Base-by-base conservation (phyloP, 768 basidiomycete species). In the Tricholoma hemisulphureum region DNA sequence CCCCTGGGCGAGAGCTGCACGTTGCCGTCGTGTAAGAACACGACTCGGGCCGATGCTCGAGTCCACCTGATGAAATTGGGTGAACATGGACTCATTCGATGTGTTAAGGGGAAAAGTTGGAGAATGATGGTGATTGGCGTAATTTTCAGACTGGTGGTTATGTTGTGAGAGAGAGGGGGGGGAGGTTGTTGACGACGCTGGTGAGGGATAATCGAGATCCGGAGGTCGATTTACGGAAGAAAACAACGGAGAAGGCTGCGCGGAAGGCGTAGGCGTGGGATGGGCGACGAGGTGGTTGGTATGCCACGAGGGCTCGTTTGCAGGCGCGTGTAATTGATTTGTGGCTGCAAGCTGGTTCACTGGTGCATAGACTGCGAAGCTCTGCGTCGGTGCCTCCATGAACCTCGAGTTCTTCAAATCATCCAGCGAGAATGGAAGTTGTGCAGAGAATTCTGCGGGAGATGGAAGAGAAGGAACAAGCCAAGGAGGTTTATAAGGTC, bases 31-130 rank as follows among this genome's bases (percentile, higher is more conserved):
- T 37, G 78, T 77, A 29, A 73, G 58, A 51, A 74, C 70, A 58
- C 84, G 80, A 59, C 72, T 71, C 48, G 84, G 83, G 0, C 83
- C 84, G 59, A 83, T 78, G 71, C 76, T 82, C 28, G 81, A 71
- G 11, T 80, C 73, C 35, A 82, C 71, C 69, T 82, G 82, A 34
- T 64, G 57, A 51, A 79, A 73, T 9, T 58, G 50, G 11, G 73
- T 58, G 39, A 61, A 51, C n/a, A 61, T 57, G 51, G 54, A 31
- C 28, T 69, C 62, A 51, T 60, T 61, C n/a, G 58, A 52, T 55
- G 56, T 53, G 55, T 29, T 55, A 50, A 61, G 53, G 60, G 61
- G 66, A 14, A 63, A 58, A 54, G 65, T 57, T 39, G 51, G 57
- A 18, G 57, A 51, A 23, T 61, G 59, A 21, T 53, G 46, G 24